Evolutionary conservation across 768 basidiomycete genomes (phyloP).

Genomic region (Boletus subparvulus): DNA sequence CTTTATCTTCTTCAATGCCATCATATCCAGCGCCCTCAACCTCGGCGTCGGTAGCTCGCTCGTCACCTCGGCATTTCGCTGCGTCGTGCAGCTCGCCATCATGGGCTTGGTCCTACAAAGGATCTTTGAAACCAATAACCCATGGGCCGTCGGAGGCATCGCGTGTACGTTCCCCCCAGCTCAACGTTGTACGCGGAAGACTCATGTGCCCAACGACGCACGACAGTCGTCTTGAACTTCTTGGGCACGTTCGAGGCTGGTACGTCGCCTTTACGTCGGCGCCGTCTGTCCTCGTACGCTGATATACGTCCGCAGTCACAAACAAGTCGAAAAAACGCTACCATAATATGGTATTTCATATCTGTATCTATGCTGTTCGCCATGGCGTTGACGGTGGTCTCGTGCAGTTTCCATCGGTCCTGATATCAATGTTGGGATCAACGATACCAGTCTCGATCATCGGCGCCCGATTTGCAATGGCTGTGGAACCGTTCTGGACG

Average conservation of each 20-base stretch:
- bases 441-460: slow-evolving; percentile 80
- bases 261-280: slow-evolving; percentile 29
- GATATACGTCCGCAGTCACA: slow-evolving; percentile 46
- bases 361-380: neutral
- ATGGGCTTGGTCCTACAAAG: slow-evolving; percentile 68
- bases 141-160: slow-evolving; percentile 73
- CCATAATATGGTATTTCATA: slow-evolving; percentile 61
- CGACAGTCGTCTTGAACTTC: slow-evolving; percentile 63
- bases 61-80: slow-evolving; percentile 67
- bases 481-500: slow-evolving; percentile 75
- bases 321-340: slow-evolving; percentile 79
- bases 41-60: slow-evolving; percentile 71
- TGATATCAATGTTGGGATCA: slow-evolving; percentile 68
- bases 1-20: slow-evolving; percentile 73
- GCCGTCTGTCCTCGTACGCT: neutral
- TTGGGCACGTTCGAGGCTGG: slow-evolving; percentile 79
- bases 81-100: slow-evolving; percentile 73
- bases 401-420: slow-evolving; percentile 58
- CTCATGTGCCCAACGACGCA: neutral
- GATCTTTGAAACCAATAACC: slow-evolving; percentile 74
- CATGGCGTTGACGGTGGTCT: slow-evolving; percentile 7
- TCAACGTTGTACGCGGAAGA: neutral
- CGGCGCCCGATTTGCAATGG: slow-evolving; percentile 75
- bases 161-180: slow-evolving; percentile 49
- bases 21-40: slow-evolving; percentile 60